Evolutionary conservation across 208 protist genomes (phyloP), one percentile per base, ranked within the genome.

Genomic region (Leishmania tarentolae): DNA sequence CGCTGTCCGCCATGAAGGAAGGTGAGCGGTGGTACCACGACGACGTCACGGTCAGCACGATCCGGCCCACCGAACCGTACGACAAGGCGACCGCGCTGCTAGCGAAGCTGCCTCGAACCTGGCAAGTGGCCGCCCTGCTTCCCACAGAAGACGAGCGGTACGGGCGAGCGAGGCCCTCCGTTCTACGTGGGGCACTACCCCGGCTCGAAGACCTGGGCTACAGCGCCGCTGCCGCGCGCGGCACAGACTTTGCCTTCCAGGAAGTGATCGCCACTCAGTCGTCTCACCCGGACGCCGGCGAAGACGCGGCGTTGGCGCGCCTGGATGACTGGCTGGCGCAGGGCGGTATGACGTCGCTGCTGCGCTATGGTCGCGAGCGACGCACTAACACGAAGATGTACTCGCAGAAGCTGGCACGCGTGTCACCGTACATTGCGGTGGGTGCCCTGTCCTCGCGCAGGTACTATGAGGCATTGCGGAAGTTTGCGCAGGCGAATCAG

Each of bases 21-120:
- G 92, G 93, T 28, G 92, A 97, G 87, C 90, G 95, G 7, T 96
- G 92, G 92, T 97, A 94, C 84, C 93, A 97, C 80, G 95, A 98
- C 79, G 93, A 96, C 71, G 90, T 96, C 44, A 95, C 88, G 17
- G 75, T 87, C 24, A 90, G 89, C n/a, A 86, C 80, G 40, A 96
- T 97, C 66, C 95, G 95, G 46, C 95, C 89, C 6, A 97, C 93
- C 15, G 69, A 65, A 47, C 89, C 92, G 66, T 98, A 95, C 86
- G 87, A 97, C 81, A 37, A 17, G n/a, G 50, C 81, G 24, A 91
- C 90, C 31, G 81, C 59, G 40, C 82, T 79, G n/a, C 77, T 94
- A 24, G 59, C 72, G 1, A 42, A n/a, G 13, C 79, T 93, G 42
- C 86, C 90, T 28, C 52, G 68, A 5, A 75, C 82, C 65, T 85